Evolutionary conservation across 2,329 filamentous ascomycete species (phyloP).

Genomic region (Neonectria punicea): DNA sequence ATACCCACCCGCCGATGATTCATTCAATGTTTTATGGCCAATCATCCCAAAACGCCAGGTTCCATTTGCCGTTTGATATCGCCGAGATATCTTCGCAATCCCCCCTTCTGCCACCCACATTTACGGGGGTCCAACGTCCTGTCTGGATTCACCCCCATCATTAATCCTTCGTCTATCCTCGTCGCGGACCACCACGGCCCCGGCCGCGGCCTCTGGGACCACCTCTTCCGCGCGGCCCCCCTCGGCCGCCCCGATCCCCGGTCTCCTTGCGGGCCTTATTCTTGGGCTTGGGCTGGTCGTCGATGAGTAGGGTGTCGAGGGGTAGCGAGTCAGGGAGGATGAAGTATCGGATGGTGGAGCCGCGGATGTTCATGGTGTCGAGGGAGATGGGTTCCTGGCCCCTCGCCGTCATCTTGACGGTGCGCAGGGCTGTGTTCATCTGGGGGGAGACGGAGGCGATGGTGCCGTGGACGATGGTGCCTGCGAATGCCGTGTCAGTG

Average conservation of each 20-base stretch:
- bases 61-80: conserved; percentile 45
- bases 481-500: conserved; percentile 55
- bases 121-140: conserved; percentile 27
- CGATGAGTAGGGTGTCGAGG: conserved; percentile 93
- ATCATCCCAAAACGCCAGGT: conserved; percentile 51
- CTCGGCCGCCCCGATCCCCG: conserved; percentile 66
- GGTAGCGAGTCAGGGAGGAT: conserved; percentile 96
- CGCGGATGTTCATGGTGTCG: conserved; percentile 96
- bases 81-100: conserved; percentile 35
- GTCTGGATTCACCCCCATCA: conserved; percentile 12
- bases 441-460: conserved; percentile 96
- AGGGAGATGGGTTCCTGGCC: conserved; percentile 88
- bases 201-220: conserved; percentile 64
- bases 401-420: conserved; percentile 95
- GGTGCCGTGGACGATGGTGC: conserved; percentile 95
- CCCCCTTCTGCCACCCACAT: conserved; percentile 27
- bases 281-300: conserved; percentile 98
- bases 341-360: conserved; percentile 94
- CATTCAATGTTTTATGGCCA: conserved; percentile 45
- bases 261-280: conserved; percentile 97
- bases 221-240: conserved; percentile 63
- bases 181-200: conserved; percentile 55
- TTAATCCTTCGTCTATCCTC: conserved; percentile 31
- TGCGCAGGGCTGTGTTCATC: conserved; percentile 97
- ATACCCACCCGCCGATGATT: conserved; percentile 44